A percentile compares a stretch with the other conserved stretches of the same genome.
Evolutionary conservation across 106 monocot species (phyloP).

Genomic region (Phalaenopsis aphrodite): DNA sequence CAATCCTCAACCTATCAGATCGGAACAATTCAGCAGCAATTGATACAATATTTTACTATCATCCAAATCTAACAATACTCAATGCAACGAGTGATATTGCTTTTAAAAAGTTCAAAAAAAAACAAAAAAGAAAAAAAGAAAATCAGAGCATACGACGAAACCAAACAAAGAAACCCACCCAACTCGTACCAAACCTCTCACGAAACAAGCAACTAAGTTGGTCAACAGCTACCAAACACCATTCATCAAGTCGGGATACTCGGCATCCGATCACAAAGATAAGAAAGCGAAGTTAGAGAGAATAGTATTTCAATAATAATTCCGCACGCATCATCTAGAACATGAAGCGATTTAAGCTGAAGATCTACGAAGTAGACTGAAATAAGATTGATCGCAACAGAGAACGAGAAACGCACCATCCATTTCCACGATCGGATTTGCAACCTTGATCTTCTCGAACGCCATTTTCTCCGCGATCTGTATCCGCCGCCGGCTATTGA

Average conservation of each 20-base stretch:
- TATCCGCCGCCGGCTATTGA: neutral
- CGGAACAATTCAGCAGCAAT: neutral
- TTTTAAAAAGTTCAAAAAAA: no score
- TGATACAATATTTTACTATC: no score
- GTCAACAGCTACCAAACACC: neutral
- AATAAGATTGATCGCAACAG: neutral
- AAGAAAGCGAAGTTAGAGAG: neutral
- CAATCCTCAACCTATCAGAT: neutral
- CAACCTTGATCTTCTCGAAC: slow-evolving; percentile 63
- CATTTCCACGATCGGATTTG: slow-evolving; percentile 64
- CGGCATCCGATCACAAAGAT: neutral
- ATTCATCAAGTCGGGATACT: neutral
- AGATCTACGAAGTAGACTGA: neutral
- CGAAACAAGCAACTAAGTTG: neutral
- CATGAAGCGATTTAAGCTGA: neutral
- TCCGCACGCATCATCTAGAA: neutral
- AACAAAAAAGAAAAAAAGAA: no score
- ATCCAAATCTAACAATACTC: no score
- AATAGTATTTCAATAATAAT: neutral
- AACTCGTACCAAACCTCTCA: neutral
- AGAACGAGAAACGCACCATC: slow-evolving; percentile 33
- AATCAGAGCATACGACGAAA: neutral
- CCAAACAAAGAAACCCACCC: neutral
- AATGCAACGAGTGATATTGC: no score
- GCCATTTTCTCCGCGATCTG: slow-evolving; percentile 14